Base-by-base conservation (phyloP, 331 rosid species). In the Acacia pycnantha region DNA sequence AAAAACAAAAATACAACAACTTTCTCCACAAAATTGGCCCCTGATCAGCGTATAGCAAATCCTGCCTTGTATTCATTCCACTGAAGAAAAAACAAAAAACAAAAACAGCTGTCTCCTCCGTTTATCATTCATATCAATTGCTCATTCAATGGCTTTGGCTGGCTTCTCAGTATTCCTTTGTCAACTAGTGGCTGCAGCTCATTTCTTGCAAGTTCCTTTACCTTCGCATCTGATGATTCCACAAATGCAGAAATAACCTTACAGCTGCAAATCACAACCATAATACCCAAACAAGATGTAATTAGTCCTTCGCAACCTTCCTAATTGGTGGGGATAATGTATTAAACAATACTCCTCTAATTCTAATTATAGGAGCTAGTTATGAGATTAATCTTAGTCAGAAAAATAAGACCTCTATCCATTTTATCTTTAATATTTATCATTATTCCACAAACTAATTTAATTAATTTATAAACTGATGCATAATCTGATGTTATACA, bases 191-290 rank as follows among this genome's bases (percentile, higher is more conserved):
- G 88, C 85, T 95, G 90, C 84, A 95, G 78, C 90, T 95, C 98
- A 33, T 84, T 79, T 44, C 81, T 81, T 3, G 89, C 94, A 74
- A 87, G 89, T 51, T 84, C 72, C 37, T 79, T 88, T 54, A 95
- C 86, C 47, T 82, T 77, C 1, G 88, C 81, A 67, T 93, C 89
- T 21, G 93, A 78, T 35, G 98, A 95, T 82, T 90, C 98, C 86
- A 88, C 68, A 84, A 85, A 95, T 43, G 98, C 99, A 68, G 89
- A 85, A 77, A 95, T 79, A 77, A 93, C 91, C 92, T 92, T 95
- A 59, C 88, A 84, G 78, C 99, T 95, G 91, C 91, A 87, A 59
- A 84, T 81, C 77, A 82, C 77, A 80, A 77, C 41, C 81, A 66
- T 29, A 54, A 59, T 62, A 51, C 48, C 29, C 79, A 70, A 50